Evolutionary conservation across 768 basidiomycete genomes (phyloP), one percentile per base, ranked within the genome.

Genomic region (Russula lepida): DNA sequence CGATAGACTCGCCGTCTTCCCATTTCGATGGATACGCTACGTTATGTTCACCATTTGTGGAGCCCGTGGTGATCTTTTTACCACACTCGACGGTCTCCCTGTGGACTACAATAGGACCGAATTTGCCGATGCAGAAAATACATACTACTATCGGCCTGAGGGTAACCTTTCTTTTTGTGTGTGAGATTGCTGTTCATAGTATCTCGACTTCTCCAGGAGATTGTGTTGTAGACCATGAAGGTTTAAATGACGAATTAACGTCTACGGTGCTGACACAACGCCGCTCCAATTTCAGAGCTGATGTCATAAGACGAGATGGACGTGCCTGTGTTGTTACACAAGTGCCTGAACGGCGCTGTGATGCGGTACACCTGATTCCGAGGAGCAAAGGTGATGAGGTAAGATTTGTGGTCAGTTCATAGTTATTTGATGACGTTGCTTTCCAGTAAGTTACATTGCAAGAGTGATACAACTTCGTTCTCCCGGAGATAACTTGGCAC

Each of bases 271-370:
- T 0, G 2, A 30, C 48, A 30, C 5, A 5, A 37, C 27, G 39
- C 13, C 13, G 27, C 21, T 0, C 0, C 1, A 0, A 6, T 28
- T 58, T 58, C 49, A 50, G 57, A 51, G n/a, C n/a, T n/a, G n/a
- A n/a, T n/a, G n/a, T n/a, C n/a, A n/a, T n/a, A n/a, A n/a, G n/a
- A n/a, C n/a, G n/a, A n/a, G 51, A 53, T 53, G 35, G 51, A 37
- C 6, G 4, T 54, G 39, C 6, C 28, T 54, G 54, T 54, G 54
- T 54, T 44, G 11, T 54, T 44, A 15, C 54, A 54, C 21, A 25
- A 1, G 1, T 0, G 51, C 0, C 0, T 3, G 6, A 4, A 37
- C 0, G 17, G 0, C 0, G 0, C n/a, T 50, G 49, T 50, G 49
- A 50, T 17, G 49, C 49, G 11, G n/a, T 6, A 33, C 49, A 50